Evolutionary conservation across 1,284 basidiomycete genomes (phyloP).

Genomic region (Xerocomus cyaneibrunnescens): DNA sequence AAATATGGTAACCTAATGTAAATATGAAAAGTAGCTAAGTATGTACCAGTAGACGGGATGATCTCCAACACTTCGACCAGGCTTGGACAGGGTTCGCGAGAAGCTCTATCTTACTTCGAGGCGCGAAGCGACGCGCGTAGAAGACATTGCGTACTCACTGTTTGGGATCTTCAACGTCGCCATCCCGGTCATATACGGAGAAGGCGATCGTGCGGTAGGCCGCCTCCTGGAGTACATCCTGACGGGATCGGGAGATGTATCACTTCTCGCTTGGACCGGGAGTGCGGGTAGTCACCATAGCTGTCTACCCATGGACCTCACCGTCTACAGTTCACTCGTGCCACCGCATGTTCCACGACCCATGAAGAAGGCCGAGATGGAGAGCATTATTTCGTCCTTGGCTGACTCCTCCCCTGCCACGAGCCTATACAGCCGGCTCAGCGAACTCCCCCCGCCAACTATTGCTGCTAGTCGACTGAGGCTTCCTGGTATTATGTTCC

Average conservation of each 20-base stretch:
- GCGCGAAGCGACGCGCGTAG: neutral
- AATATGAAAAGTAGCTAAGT: too few relatives aligned
- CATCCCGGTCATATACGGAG: neutral
- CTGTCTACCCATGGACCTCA: too few relatives aligned
- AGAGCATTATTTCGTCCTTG: neutral
- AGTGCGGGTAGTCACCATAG: too few relatives aligned
- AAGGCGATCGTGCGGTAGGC: neutral
- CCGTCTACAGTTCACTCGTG: too few relatives aligned
- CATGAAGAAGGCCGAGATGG: neutral
- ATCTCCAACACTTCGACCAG: too few relatives aligned
- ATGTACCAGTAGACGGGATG: too few relatives aligned
- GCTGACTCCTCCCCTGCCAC: neutral
- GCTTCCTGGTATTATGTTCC: neutral
- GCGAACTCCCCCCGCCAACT: neutral
- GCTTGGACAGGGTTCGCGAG: too few relatives aligned
- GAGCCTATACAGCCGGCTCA: neutral
- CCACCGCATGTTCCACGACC: too few relatives aligned
- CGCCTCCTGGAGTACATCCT: neutral
- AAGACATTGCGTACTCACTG: neutral
- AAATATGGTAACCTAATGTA: too few relatives aligned
- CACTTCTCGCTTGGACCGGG: too few relatives aligned
- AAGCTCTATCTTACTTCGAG: too few relatives aligned
- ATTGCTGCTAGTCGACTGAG: neutral
- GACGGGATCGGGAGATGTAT: neutral
- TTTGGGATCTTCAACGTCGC: neutral